phyloP scores from a whole-genome alignment of 768 basidiomycete genomes.

The Antrodiella citrinella region DNA sequence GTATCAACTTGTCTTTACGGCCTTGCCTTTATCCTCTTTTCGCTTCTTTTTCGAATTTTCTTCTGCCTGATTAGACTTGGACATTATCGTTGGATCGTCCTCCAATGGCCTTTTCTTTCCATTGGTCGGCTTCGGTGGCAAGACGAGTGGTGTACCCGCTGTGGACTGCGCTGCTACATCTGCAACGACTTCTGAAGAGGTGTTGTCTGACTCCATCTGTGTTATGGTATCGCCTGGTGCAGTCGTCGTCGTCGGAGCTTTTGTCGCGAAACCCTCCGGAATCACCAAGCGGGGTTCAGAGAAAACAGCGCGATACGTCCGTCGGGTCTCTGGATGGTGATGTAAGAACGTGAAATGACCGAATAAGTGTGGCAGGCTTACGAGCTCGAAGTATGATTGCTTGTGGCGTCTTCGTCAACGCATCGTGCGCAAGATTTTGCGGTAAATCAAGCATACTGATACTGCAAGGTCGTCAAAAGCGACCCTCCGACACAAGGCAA shows the following conservation, averaged over 20 bases:
- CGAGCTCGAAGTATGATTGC: slow-evolving; percentile 67
- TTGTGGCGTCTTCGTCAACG: slow-evolving; percentile 52
- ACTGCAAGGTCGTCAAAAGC: slow-evolving; percentile 32
- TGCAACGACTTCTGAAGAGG: neutral
- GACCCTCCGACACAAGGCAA: neutral
- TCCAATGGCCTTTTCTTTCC: neutral
- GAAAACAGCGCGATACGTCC: slow-evolving; percentile 71
- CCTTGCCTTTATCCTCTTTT: slow-evolving; percentile 13
- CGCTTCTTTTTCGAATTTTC: slow-evolving; percentile 14
- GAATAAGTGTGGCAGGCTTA: slow-evolving; percentile 28
- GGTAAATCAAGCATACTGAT: slow-evolving; percentile 59
- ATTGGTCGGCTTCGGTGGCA: neutral
- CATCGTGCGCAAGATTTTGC: slow-evolving; percentile 60
- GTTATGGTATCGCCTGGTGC: neutral
- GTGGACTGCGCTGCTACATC: no score
- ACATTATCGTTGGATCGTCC: neutral
- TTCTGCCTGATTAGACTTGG: neutral
- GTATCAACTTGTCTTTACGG: no score
- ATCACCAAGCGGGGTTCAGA: slow-evolving; percentile 67
- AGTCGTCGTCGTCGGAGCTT: neutral
- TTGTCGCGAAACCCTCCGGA: slow-evolving; percentile 21
- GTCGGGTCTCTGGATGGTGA: slow-evolving; percentile 60
- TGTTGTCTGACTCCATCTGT: neutral
- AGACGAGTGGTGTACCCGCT: neutral
- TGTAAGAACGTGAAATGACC: neutral